Conservation (phyloP, 352 stramenopile genomes). For the Globisporangium nunn region DNA sequence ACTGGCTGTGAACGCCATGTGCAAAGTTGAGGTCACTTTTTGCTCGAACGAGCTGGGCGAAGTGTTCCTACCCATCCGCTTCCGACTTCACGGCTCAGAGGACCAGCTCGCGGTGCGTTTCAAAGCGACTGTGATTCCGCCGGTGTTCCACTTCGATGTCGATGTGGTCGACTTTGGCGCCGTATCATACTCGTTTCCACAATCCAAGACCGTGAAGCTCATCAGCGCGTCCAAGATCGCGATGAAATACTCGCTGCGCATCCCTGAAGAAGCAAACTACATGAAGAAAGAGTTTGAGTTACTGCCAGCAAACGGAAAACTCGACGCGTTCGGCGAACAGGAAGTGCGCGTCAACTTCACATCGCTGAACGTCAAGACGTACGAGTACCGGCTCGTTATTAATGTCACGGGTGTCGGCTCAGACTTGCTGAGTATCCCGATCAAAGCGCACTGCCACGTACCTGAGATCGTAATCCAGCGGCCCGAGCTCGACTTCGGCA, state of each 20-base stretch:
- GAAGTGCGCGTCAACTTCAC: constrained; percentile 85
- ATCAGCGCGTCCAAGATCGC: constrained; percentile 92
- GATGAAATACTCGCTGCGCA: constrained; percentile 85
- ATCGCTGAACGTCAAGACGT: constrained; percentile 84
- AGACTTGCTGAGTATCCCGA: constrained; percentile 84
- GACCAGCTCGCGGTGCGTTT: constrained; percentile 77
- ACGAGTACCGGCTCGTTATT: constrained; percentile 90
- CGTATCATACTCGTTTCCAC: constrained; percentile 89
- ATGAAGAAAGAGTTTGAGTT: constrained; percentile 89
- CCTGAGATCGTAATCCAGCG: constrained; percentile 60
- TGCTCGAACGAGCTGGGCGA: constrained; percentile 83
- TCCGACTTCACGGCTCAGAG: constrained; percentile 83
- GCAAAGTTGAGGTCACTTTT: constrained; percentile 85
- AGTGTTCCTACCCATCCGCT: constrained; percentile 77
- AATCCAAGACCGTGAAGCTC: constrained; percentile 69
- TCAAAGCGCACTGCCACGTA: constrained; percentile 86
- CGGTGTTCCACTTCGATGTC: constrained; percentile 90
- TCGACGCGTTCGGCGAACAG: constrained; percentile 78
- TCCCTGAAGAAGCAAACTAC: constrained; percentile 90
- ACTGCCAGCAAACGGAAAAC: constrained; percentile 53
- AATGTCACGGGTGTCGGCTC: constrained; percentile 88
- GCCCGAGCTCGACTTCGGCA: constrained; percentile 83
- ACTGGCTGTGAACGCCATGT: constrained; percentile 70
- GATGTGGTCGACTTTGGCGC: constrained; percentile 89
- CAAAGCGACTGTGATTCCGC: constrained; percentile 89